phyloP scores from a whole-genome alignment of 2,329 filamentous ascomycete species.

The Scleromitrula shiraiana region DNA sequence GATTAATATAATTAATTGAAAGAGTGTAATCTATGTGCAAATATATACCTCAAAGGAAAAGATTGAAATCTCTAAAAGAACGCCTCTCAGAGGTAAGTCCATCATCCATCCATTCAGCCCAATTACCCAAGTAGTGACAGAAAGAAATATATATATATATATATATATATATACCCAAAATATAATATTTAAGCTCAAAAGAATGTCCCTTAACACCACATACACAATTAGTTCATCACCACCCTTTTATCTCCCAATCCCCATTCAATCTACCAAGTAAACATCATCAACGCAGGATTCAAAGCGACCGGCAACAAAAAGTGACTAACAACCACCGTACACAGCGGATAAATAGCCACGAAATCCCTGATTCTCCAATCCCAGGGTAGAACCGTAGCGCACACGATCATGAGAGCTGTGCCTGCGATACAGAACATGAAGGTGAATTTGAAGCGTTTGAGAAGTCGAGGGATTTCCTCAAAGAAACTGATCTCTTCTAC shows the following conservation, averaged over 20 bases:
- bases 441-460: constrained; percentile 9
- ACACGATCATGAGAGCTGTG: neutral
- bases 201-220: too few species aligned
- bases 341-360: constrained; percentile 4
- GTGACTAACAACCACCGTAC: constrained; percentile 2
- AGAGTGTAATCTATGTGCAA: too few species aligned
- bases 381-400: constrained; percentile 3
- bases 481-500: constrained; percentile 38
- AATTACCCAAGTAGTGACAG: neutral
- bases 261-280: constrained; percentile 1
- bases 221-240: too few species aligned
- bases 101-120: neutral
- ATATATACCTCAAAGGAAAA: too few species aligned
- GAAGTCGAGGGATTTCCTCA: constrained; percentile 1
- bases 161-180: too few species aligned
- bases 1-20: too few species aligned
- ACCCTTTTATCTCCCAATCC: too few species aligned
- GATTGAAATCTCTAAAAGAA: neutral
- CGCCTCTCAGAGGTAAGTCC: too few species aligned
- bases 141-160: too few species aligned
- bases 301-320: constrained; percentile 6
- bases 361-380: constrained; percentile 3
- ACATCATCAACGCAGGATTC: constrained; percentile 9
- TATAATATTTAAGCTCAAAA: too few species aligned
- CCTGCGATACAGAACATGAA: constrained; percentile 2